Percentiles rank a stretch among this genome's conserved stretches.
phyloP scores from a whole-genome alignment of 2,329 filamentous ascomycete genomes.

The Aspergillus uvarum region DNA sequence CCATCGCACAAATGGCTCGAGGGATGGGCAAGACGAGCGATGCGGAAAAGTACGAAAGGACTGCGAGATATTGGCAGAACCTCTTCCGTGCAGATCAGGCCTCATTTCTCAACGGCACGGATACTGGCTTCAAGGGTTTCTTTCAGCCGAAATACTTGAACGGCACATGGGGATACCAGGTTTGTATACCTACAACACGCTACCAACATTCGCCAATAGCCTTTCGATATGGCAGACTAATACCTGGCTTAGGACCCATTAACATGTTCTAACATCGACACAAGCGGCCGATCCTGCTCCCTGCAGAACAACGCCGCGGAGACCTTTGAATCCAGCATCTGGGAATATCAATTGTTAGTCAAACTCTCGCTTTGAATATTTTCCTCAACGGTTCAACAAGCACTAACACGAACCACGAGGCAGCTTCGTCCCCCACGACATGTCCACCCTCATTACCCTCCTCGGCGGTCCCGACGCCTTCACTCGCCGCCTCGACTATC shows the following conservation, averaged over 20 bases:
- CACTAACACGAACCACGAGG: constrained; percentile 38
- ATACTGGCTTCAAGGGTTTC: constrained; percentile 70
- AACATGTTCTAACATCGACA: constrained; percentile 58
- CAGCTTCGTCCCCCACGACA: constrained; percentile 55
- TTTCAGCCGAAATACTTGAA: constrained; percentile 70
- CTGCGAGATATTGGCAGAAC: constrained; percentile 67
- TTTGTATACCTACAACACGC: background rate
- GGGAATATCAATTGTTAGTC: constrained; percentile 51
- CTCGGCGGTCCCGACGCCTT: constrained; percentile 61
- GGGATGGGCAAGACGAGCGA: constrained; percentile 57
- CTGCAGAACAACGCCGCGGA: constrained; percentile 34
- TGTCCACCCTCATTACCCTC: constrained; percentile 55
- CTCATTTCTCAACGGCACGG: constrained; percentile 55
- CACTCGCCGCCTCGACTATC: constrained; percentile 59
- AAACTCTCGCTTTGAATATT: constrained; percentile 29
- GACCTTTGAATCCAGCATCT: constrained; percentile 38
- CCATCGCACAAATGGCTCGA: constrained; percentile 62
- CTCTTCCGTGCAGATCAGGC: constrained; percentile 63
- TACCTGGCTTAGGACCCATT: constrained; percentile 52
- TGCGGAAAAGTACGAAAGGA: constrained; percentile 57
- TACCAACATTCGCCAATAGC: background rate
- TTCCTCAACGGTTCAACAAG: constrained; percentile 50
- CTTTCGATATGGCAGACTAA: background rate
- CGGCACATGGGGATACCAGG: constrained; percentile 67
- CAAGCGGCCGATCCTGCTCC: constrained; percentile 31